Evolutionary conservation across 306 rosid species (phyloP).

Genomic region (Dryas drummondii): DNA sequence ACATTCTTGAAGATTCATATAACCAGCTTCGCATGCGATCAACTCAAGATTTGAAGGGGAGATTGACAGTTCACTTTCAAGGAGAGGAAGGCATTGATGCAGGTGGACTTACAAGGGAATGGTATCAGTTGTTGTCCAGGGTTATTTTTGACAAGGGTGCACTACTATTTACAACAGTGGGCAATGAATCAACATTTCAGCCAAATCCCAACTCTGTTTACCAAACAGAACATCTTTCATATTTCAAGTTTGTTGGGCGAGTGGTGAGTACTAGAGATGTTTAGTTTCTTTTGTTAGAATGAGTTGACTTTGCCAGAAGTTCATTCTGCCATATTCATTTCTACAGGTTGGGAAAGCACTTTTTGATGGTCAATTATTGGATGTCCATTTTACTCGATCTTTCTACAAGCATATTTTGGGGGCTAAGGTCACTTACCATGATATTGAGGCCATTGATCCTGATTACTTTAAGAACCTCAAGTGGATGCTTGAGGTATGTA

Average conservation of each 20-base stretch:
- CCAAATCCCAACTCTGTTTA: slow-evolving; percentile 96
- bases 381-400: slow-evolving; percentile 95
- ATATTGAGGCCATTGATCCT: slow-evolving; percentile 98
- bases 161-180: slow-evolving; percentile 89
- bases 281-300: slow-evolving; percentile 21
- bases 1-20: slow-evolving; percentile 93
- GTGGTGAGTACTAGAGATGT: slow-evolving; percentile 65
- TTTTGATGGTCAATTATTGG: slow-evolving; percentile 91
- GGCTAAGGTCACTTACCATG: slow-evolving; percentile 92
- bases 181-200: slow-evolving; percentile 93
- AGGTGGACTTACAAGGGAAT: slow-evolving; percentile 96
- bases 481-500: slow-evolving; percentile 93
- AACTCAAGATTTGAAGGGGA: slow-evolving; percentile 79
- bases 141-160: slow-evolving; percentile 98
- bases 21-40: slow-evolving; percentile 95
- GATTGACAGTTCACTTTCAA: slow-evolving; percentile 97
- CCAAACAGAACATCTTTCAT: slow-evolving; percentile 97
- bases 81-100: slow-evolving; percentile 99
- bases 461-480: slow-evolving; percentile 79
- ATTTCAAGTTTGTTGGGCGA: slow-evolving; percentile 96
- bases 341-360: slow-evolving; percentile 93
- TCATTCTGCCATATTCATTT: slow-evolving; percentile 26
- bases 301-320: slow-evolving; percentile 15
- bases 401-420: slow-evolving; percentile 93
- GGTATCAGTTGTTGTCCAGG: slow-evolving; percentile 92